Evolutionary conservation across 139 green algal species (phyloP).

Genomic region (Pycnococcus provasolii): DNA sequence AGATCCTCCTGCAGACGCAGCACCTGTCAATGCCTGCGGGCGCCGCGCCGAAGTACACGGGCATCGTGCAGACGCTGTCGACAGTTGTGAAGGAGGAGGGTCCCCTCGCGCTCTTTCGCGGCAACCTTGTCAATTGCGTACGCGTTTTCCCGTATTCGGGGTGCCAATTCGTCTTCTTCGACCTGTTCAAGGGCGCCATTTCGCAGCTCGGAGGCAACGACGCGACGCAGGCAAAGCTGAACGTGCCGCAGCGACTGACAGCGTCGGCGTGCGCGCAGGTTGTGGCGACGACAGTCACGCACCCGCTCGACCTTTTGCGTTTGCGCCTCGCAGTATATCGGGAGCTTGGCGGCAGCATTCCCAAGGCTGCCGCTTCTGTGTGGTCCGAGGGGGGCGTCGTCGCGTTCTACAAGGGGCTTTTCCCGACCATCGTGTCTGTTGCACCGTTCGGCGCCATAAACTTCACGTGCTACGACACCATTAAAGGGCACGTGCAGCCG

Average conservation of each 20-base stretch:
- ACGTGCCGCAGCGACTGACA: slow-evolving; percentile 34
- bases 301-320: slow-evolving; percentile 82
- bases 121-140: slow-evolving; percentile 81
- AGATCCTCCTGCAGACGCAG: slow-evolving; percentile 90
- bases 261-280: slow-evolving; percentile 81
- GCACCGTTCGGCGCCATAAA: slow-evolving; percentile 92
- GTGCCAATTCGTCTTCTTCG: slow-evolving; percentile 39
- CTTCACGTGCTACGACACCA: slow-evolving; percentile 79
- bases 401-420: slow-evolving; percentile 75
- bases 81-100: slow-evolving; percentile 87
- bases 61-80: slow-evolving; percentile 57
- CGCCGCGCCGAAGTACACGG: slow-evolving; percentile 58
- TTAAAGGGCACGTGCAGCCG: slow-evolving; percentile 14
- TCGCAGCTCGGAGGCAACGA: neutral
- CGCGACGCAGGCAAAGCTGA: slow-evolving; percentile 51
- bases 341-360: neutral
- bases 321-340: slow-evolving; percentile 63
- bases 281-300: slow-evolving; percentile 76
- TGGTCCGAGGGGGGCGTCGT: slow-evolving; percentile 44
- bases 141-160: slow-evolving; percentile 89
- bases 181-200: slow-evolving; percentile 32
- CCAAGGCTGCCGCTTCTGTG: no score
- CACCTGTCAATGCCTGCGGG: slow-evolving; percentile 39
- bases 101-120: slow-evolving; percentile 80
- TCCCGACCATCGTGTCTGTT: slow-evolving; percentile 83